These are phyloP conservation scores for Termitomyces eurrhizus DNA, from an alignment of 768 basidiomycete genomes.

Conservation along the genomic window DNA sequence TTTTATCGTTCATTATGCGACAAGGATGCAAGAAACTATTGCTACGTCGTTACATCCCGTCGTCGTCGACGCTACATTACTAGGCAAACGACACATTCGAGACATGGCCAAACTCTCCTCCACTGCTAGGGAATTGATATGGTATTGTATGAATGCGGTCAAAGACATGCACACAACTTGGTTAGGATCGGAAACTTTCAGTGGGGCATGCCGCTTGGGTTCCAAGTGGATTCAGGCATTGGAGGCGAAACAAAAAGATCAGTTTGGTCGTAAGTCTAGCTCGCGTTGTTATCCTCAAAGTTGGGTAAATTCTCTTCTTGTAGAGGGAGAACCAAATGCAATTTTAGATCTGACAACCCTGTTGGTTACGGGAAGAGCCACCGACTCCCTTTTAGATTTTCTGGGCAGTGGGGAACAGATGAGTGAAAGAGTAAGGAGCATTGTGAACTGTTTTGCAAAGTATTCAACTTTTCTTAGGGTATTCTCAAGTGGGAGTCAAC, in stretches of 20 bases:
- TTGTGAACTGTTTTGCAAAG: constrained; percentile 20
- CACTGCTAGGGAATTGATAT: constrained; percentile 62
- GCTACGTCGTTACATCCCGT: constrained; percentile 38
- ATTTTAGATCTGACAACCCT: constrained; percentile 69
- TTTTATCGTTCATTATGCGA: constrained; percentile 47
- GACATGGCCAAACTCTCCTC: constrained; percentile 72
- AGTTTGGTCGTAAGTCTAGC: constrained; percentile 56
- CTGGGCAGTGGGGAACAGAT: constrained; percentile 75
- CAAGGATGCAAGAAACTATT: constrained; percentile 18
- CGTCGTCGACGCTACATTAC: constrained; percentile 51
- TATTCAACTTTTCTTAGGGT: constrained; percentile 39
- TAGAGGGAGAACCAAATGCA: constrained; percentile 60
- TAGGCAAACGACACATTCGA: constrained; percentile 51
- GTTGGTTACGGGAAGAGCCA: constrained; percentile 66
- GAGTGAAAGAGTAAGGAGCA: constrained; percentile 65
- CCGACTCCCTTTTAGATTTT: constrained; percentile 70
- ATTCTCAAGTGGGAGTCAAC: constrained; percentile 82
- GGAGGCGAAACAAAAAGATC: constrained; percentile 59
- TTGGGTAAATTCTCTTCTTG: constrained; percentile 6
- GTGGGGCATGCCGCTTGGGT: constrained; percentile 70
- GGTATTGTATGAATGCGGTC: constrained; percentile 66
- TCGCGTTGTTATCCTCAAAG: constrained; percentile 6
- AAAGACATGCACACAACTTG: constrained; percentile 71
- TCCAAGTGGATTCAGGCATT: constrained; percentile 67
- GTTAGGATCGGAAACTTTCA: constrained; percentile 64